Conservation (phyloP, 78 protist species). For the Planoprotostelium fungivorum region DNA sequence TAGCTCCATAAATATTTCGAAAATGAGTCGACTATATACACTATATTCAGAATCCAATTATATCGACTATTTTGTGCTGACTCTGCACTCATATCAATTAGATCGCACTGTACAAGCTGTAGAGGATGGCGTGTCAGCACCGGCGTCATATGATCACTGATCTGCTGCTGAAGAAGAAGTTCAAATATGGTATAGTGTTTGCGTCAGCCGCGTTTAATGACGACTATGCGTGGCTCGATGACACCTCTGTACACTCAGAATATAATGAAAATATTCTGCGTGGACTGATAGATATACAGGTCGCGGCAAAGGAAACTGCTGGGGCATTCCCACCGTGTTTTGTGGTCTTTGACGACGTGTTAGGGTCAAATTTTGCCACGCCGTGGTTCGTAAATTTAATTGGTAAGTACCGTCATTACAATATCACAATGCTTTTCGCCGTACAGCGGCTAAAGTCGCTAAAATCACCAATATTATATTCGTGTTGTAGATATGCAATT, state of each 20-base stretch:
- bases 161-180: conserved; percentile 1
- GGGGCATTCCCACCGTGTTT: conserved; percentile 1
- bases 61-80: too few relatives aligned
- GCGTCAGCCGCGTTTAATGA: conserved; percentile 2
- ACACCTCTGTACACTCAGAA: background rate
- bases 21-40: too few relatives aligned
- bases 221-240: conserved; percentile 2
- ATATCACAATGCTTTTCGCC: conserved; percentile 1
- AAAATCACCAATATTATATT: background rate
- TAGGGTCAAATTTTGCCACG: conserved; percentile 1
- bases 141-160: conserved; percentile 1
- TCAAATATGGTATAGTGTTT: background rate
- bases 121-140: too few relatives aligned
- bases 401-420: conserved; percentile 1
- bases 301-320: conserved; percentile 2
- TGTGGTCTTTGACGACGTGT: conserved; percentile 1
- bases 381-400: conserved; percentile 1
- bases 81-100: too few relatives aligned
- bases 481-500: background rate
- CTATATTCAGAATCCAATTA: too few relatives aligned
- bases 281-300: conserved; percentile 1
- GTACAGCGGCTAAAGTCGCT: conserved; percentile 2
- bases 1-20: too few relatives aligned
- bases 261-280: background rate
- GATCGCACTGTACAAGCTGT: too few relatives aligned